Evolutionary conservation across 2,329 filamentous ascomycete genomes (phyloP), one percentile per base, ranked within the genome.

Genomic region (Cercospora zeae-maydis): DNA sequence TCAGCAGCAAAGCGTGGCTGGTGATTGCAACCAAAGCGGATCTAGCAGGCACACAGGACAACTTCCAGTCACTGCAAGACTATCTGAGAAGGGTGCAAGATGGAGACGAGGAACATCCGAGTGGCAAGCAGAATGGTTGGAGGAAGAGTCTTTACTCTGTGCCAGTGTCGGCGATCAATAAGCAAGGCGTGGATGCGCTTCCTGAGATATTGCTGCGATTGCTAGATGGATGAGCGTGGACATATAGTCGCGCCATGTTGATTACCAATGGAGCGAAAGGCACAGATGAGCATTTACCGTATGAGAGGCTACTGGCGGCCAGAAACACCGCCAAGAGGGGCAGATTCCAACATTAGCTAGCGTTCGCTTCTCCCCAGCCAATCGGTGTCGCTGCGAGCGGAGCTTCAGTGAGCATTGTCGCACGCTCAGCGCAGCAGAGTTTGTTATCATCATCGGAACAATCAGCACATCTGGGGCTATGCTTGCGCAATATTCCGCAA

Each of bases 1-100:
- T 98, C 68, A 90, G 90, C n/a, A 86, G 85, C 34, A 99, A 99
- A 79, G 93, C 95, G 0, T 99, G 95, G 95, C 95, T 96, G 72
- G 93, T 97, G 4, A 87, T 97, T 47, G 93, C 91, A 1, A 97
- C 93, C 19, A 98, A 98, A 78, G 93, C 91, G 0, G 93, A 98
- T 75, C 75, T 96, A 59, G 85, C 88, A 3, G 84, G 84, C 2
- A 96, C 95, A 1, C 85, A 92, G 75, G 84, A 86, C 24, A 96
- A 95, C 73, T 99, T 91, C 75, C 77, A 76, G 36, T 77, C 79
- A 57, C 79, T 99, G 69, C 86, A 87, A 68, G 77, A 78, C 8
- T 96, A 97, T 76, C 78, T 99, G 3, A 81, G 84, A 4, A 79
- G 79, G 3, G 83, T 98, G 24, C 84, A 84, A 57, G 79, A 79